These are phyloP conservation scores for Carpinus viminea DNA, from an alignment of 306 rosid species.

Conservation along the genomic window DNA sequence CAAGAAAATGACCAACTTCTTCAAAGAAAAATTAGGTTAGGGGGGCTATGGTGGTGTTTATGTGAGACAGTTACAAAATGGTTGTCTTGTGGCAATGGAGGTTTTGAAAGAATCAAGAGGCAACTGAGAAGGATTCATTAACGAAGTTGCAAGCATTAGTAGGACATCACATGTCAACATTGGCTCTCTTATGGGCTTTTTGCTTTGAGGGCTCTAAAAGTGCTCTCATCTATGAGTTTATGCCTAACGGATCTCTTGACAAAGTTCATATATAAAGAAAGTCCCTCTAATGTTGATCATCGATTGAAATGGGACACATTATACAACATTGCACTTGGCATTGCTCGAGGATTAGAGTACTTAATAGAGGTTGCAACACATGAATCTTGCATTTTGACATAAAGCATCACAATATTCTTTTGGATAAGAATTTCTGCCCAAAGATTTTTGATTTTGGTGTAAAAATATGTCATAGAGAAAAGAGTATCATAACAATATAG, in stretches of 20 bases:
- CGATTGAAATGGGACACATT: neutral
- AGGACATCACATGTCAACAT: neutral
- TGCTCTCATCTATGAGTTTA: constrained; percentile 17
- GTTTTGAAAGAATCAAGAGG: neutral
- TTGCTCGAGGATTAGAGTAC: neutral
- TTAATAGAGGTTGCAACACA: neutral
- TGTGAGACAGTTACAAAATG: constrained; percentile 41
- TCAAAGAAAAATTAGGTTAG: neutral
- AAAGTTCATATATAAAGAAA: neutral
- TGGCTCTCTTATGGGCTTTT: neutral
- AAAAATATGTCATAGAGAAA: constrained; percentile 31
- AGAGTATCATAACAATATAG: constrained; percentile 40
- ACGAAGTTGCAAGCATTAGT: constrained; percentile 27
- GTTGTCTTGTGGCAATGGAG: constrained; percentile 39
- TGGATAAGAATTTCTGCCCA: constrained; percentile 28
- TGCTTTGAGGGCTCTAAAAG: constrained; percentile 2
- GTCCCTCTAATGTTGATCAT: neutral
- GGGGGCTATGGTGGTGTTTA: neutral
- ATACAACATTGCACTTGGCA: neutral
- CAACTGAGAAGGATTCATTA: constrained; percentile 36
- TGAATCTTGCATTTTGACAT: constrained; percentile 22
- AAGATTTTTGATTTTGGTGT: constrained; percentile 51
- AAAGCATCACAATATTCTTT: constrained; percentile 35
- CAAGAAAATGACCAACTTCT: neutral
- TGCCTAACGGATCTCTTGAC: neutral